Evolutionary conservation across 805 yeast genomes (phyloP).

Genomic region (Candida tallmaniae): DNA sequence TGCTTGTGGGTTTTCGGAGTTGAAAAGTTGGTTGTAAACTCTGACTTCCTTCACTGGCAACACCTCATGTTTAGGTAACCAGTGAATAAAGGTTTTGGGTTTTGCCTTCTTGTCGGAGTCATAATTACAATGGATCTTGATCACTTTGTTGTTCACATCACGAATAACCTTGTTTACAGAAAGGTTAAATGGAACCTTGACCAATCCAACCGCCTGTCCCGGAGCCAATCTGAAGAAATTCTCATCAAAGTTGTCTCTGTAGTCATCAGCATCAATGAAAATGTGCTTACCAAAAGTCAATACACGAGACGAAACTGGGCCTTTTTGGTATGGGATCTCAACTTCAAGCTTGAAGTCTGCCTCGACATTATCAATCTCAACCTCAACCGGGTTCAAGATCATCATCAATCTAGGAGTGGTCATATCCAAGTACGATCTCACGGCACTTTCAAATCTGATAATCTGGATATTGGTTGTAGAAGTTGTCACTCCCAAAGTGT

Average conservation of each 20-base stretch:
- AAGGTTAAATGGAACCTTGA: slow-evolving; percentile 84
- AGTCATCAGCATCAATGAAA: slow-evolving; percentile 87
- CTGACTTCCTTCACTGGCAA: slow-evolving; percentile 69
- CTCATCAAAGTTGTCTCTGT: slow-evolving; percentile 54
- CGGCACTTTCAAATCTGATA: slow-evolving; percentile 81
- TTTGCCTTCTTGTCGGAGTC: slow-evolving; percentile 64
- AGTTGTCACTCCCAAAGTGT: slow-evolving; percentile 96
- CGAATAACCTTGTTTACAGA: slow-evolving; percentile 47
- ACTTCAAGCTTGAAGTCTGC: slow-evolving; percentile 69
- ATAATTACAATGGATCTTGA: slow-evolving; percentile 73
- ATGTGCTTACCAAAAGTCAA: slow-evolving; percentile 74
- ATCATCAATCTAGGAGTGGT: slow-evolving; percentile 94
- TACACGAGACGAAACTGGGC: slow-evolving; percentile 53
- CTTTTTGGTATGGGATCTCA: slow-evolving; percentile 87
- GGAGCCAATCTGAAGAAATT: slow-evolving; percentile 94
- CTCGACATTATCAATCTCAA: slow-evolving; percentile 70
- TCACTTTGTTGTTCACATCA: slow-evolving; percentile 59
- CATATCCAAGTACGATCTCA: slow-evolving; percentile 82
- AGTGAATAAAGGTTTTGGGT: slow-evolving; percentile 95
- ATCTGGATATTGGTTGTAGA: slow-evolving; percentile 88
- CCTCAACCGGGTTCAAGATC: slow-evolving; percentile 80
- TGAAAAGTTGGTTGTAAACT: slow-evolving; percentile 81
- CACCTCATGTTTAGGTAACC: slow-evolving; percentile 76
- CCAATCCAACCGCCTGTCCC: slow-evolving; percentile 89
- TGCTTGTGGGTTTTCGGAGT: slow-evolving; percentile 84